Evolutionary conservation across 2,329 filamentous ascomycete species (phyloP).

Genomic region (Epichloe uncinata): DNA sequence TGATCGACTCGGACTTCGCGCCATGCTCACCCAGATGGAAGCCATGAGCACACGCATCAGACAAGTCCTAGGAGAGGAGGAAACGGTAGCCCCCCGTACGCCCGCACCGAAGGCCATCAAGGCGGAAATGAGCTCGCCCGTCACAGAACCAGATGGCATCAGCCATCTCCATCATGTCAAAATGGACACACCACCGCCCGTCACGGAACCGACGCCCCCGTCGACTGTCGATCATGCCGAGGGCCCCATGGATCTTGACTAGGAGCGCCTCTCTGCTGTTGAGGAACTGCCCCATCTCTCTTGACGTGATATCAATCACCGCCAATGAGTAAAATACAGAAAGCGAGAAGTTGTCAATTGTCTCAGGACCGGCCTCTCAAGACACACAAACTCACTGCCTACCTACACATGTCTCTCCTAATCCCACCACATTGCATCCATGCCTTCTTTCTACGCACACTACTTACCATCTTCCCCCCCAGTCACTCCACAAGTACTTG

Average conservation of each 20-base stretch:
- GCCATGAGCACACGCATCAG: conserved; percentile 29
- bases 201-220: conserved; percentile 27
- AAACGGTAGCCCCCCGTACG: conserved; percentile 2
- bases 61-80: conserved; percentile 22
- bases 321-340: too few relatives aligned
- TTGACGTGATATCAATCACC: too few relatives aligned
- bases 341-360: too few relatives aligned
- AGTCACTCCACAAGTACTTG: too few relatives aligned
- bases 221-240: conserved; percentile 26
- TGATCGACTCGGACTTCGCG: conserved; percentile 33
- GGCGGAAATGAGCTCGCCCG: conserved; percentile 14
- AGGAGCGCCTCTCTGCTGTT: not conserved
- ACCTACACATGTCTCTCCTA: too few relatives aligned
- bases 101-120: conserved; percentile 9
- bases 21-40: conserved; percentile 36
- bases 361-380: too few relatives aligned
- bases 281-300: not conserved
- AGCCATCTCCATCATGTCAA: conserved; percentile 15
- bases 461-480: too few relatives aligned
- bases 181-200: conserved; percentile 14
- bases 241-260: conserved; percentile 27
- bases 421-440: too few relatives aligned
- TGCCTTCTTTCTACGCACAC: too few relatives aligned
- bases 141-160: conserved; percentile 12
- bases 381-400: too few relatives aligned